Evolutionary conservation across 768 basidiomycete genomes (phyloP).

Genomic region (Mycena indigotica): DNA sequence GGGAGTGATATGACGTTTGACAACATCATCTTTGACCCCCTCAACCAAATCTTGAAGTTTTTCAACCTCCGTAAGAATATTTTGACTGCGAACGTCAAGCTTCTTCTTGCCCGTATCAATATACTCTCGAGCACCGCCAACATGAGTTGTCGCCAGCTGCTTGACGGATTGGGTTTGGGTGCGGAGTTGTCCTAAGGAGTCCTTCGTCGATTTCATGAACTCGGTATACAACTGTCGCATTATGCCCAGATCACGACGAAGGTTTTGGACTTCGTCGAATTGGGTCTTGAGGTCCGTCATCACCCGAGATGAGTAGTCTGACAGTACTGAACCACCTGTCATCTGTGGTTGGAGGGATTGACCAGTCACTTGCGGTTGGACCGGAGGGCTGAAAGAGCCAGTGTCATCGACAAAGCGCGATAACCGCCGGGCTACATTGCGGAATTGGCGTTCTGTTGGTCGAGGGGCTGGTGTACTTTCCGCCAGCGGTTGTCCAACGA

Average conservation of each 20-base stretch:
- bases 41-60: slow-evolving; percentile 92
- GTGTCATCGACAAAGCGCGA: slow-evolving; percentile 67
- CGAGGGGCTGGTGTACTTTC: slow-evolving; percentile 69
- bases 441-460: slow-evolving; percentile 78
- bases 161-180: slow-evolving; percentile 86
- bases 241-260: slow-evolving; percentile 89
- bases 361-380: slow-evolving; percentile 65
- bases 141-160: slow-evolving; percentile 77
- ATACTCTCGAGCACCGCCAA: slow-evolving; percentile 84
- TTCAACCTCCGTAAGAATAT: slow-evolving; percentile 88
- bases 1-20: slow-evolving; percentile 84
- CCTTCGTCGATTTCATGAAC: slow-evolving; percentile 91
- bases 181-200: slow-evolving; percentile 74
- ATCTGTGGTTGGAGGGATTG: slow-evolving; percentile 69
- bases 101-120: slow-evolving; percentile 91
- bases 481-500: slow-evolving; percentile 56
- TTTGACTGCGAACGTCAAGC: slow-evolving; percentile 87
- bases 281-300: slow-evolving; percentile 86
- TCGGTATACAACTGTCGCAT: slow-evolving; percentile 95
- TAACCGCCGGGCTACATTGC: slow-evolving; percentile 68
- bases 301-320: slow-evolving; percentile 73
- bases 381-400: slow-evolving; percentile 29
- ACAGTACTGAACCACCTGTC: slow-evolving; percentile 74
- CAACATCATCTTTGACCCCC: slow-evolving; percentile 85
- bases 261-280: slow-evolving; percentile 92